Base-by-base conservation (phyloP, 495 filamentous ascomycete genomes). In the Massariosphaeria phaeospora region DNA sequence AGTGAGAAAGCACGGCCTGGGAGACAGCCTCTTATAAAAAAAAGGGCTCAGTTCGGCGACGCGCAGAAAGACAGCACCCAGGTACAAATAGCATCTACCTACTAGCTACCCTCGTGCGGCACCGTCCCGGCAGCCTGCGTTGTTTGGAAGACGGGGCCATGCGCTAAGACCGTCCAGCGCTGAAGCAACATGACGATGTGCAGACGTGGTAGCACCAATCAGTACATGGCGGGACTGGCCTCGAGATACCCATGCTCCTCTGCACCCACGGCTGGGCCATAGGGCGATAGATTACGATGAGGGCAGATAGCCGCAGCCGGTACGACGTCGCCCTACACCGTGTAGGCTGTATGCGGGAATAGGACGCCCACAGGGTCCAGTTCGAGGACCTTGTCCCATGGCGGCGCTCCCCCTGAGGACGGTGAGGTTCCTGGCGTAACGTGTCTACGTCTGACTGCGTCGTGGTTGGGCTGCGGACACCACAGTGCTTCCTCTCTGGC, bases 61-160 rank as follows among this genome's bases (percentile, higher is more conserved):
- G 50, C n/a, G n/a, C 56, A 59, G 12, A 29, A 48, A 29, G 46
- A 39, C 36, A 31, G 18, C 20, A 40, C 42, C 27, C 29, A 44
- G 29, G 43, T 59, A 59, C 56, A 59, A 53, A 38, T 54, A 54
- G 13, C 35, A 9, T 17, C 38, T 23, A 15, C 24, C 30, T 17
- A 42, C n/a, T 26, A 45, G 18, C 27, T 23, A 20, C 34, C 17
- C 36, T 35, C 36, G 21, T 38, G 49, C 42, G 50, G 23, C 35
- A 43, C 47, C 48, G 48, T 48, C 57, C 49, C 35, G 20, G 43
- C 46, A 52, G 58, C 30, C 57, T 45, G 57, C 51, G 43, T 56
- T 51, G 58, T 61, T 52, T 55, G 58, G 51, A 46, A 30, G 25
- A 50, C 52, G 52, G 31, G 27, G 20, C 46, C 33, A 46, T 35